Conservation (phyloP, 2,329 filamentous ascomycete genomes). For the Verticillium tricorpus region DNA sequence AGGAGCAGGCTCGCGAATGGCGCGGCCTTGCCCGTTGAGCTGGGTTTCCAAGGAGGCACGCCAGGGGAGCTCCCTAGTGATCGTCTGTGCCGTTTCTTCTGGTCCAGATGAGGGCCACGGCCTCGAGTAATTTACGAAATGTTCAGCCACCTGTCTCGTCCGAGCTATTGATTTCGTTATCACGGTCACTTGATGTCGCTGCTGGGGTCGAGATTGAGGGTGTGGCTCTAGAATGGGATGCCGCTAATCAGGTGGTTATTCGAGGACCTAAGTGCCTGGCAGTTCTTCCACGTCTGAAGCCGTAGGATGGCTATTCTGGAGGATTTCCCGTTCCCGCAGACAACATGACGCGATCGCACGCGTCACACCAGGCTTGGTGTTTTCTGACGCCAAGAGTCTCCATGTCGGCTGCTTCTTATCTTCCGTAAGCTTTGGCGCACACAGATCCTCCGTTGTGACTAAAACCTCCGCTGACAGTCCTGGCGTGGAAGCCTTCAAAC, state of each 20-base stretch:
- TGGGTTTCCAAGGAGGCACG: not conserved
- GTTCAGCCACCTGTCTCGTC: not conserved
- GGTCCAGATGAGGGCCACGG: not conserved
- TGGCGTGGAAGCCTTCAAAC: not conserved
- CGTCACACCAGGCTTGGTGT: not conserved
- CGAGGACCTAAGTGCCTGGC: not conserved
- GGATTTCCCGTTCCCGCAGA: too few relatives aligned
- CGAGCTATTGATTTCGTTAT: not conserved
- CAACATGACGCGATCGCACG: too few relatives aligned
- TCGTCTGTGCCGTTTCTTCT: not conserved
- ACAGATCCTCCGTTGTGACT: not conserved
- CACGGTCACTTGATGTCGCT: not conserved
- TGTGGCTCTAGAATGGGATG: not conserved
- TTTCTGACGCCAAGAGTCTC: not conserved
- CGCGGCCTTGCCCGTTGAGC: not conserved
- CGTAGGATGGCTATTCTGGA: not conserved
- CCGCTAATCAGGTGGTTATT: not conserved
- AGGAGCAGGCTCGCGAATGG: not conserved
- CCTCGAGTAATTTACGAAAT: not conserved
- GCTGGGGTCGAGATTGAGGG: not conserved
- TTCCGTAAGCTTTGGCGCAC: not conserved
- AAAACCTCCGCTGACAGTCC: not conserved
- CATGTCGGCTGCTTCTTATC: not conserved
- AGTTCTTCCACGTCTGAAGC: not conserved
- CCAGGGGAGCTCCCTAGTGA: not conserved